These are phyloP conservation scores for Petunia hybrid DNA, from an alignment of 305 asterid species.

Conservation along the genomic window DNA sequence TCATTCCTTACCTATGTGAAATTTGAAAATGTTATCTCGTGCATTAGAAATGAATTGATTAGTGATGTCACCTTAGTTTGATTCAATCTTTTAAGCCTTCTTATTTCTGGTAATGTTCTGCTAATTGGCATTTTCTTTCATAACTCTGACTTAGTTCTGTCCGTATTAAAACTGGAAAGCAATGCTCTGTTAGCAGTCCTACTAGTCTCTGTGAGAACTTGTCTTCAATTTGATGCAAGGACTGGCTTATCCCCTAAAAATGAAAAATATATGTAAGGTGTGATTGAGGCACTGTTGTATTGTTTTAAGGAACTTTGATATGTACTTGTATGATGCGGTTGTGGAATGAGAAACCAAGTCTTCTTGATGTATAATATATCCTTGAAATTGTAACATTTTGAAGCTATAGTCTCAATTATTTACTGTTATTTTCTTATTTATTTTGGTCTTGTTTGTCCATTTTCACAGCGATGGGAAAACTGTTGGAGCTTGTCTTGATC, in stretches of 20 bases:
- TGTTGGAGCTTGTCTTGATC: conserved; percentile 99
- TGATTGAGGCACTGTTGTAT: neutral
- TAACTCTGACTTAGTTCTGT: neutral
- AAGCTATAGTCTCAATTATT: conserved; percentile 14
- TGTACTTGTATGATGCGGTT: conserved; percentile 18
- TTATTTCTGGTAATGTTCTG: neutral
- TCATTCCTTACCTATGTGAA: neutral
- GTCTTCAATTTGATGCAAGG: neutral
- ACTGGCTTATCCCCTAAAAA: conserved; percentile 11
- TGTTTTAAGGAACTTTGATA: conserved; percentile 15
- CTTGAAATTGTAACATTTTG: neutral
- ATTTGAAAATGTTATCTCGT: conserved; percentile 9
- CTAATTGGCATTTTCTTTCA: neutral
- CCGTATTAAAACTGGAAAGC: neutral
- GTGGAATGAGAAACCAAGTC: conserved; percentile 4
- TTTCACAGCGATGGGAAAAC: conserved; percentile 90
- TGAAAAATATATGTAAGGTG: neutral
- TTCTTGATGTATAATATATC: neutral
- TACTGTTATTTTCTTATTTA: conserved; percentile 5
- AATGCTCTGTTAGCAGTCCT: conserved; percentile 19
- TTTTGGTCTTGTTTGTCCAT: conserved; percentile 16
- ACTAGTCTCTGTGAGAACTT: conserved; percentile 3
- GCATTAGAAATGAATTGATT: conserved; percentile 24
- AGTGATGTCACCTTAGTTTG: conserved; percentile 12
- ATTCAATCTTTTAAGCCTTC: conserved; percentile 12